phyloP scores from a whole-genome alignment of 2,329 filamentous ascomycete species.

The Fusarium caatingaense region DNA sequence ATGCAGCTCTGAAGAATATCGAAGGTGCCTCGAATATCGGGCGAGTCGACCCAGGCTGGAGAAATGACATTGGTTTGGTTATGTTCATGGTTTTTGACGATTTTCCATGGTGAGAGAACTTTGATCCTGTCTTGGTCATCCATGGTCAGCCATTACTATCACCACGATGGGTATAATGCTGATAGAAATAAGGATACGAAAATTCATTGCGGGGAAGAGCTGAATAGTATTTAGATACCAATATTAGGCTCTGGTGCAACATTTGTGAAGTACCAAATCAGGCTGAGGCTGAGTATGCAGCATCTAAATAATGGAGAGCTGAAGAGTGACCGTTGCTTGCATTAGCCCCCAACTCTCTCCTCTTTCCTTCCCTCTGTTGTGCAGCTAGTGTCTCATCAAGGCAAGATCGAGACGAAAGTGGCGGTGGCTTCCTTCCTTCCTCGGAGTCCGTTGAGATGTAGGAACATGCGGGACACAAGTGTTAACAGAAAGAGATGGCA shows the following conservation, averaged over 20 bases:
- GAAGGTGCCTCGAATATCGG: slow-evolving; percentile 1
- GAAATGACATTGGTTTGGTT: background rate
- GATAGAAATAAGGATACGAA: background rate
- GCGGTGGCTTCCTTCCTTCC: background rate
- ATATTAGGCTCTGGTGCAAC: background rate
- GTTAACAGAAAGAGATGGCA: too few species aligned
- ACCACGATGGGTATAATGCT: too few species aligned
- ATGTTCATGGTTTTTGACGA: background rate
- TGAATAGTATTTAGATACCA: background rate
- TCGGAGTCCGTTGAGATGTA: background rate
- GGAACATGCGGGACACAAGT: background rate
- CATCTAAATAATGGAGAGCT: background rate
- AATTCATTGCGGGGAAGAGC: background rate
- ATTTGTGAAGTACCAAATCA: slow-evolving; percentile 1
- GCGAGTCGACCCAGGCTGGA: slow-evolving; percentile 4
- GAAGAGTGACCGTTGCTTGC: background rate
- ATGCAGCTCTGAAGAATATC: slow-evolving; percentile 51
- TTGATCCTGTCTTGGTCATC: too few species aligned
- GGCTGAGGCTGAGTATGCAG: slow-evolving; percentile 5
- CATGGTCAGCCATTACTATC: background rate
- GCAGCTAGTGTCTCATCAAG: too few species aligned
- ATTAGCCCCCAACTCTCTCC: background rate
- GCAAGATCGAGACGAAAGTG: background rate
- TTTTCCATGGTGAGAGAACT: too few species aligned
- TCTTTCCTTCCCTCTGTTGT: too few species aligned